phyloP scores from a whole-genome alignment of 1,284 basidiomycete species.

The Pseudozyma pruni region DNA sequence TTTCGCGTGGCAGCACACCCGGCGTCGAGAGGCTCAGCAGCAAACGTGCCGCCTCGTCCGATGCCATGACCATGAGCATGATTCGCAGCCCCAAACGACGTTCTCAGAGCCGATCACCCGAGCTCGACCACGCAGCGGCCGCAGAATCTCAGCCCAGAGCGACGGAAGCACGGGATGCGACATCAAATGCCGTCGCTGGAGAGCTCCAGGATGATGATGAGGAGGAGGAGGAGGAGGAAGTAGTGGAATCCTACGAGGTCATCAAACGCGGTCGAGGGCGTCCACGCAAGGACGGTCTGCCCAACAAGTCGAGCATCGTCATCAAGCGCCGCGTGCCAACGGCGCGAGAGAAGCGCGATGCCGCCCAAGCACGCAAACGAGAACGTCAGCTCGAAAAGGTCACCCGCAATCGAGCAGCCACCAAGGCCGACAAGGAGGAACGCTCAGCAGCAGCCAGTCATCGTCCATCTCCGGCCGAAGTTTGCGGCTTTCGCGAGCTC shows the following conservation, averaged over 20 bases:
- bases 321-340: conserved; percentile 43
- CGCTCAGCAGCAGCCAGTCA: background rate
- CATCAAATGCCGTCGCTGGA: conserved; percentile 1
- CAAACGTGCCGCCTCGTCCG: conserved; percentile 53
- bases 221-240: too few species aligned
- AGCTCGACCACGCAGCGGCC: conserved; percentile 5
- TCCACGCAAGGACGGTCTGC: conserved; percentile 49
- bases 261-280: conserved; percentile 48
- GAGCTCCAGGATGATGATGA: conserved; percentile 6
- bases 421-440: background rate
- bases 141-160: conserved; percentile 8
- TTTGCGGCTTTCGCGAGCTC: conserved; percentile 55
- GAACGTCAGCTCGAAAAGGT: conserved; percentile 46
- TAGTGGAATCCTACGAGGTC: conserved; percentile 22
- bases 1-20: conserved; percentile 42
- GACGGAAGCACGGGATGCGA: background rate
- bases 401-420: conserved; percentile 3
- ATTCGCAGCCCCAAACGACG: conserved; percentile 57
- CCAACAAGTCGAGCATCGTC: conserved; percentile 47
- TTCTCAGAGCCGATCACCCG: conserved; percentile 52
- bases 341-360: conserved; percentile 45
- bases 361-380: conserved; percentile 44
- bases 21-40: conserved; percentile 41
- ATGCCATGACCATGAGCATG: conserved; percentile 48
- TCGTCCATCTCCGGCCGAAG: conserved; percentile 42